phyloP scores from a whole-genome alignment of 176 grass and related monocot genomes.

The Lolium perenne region DNA sequence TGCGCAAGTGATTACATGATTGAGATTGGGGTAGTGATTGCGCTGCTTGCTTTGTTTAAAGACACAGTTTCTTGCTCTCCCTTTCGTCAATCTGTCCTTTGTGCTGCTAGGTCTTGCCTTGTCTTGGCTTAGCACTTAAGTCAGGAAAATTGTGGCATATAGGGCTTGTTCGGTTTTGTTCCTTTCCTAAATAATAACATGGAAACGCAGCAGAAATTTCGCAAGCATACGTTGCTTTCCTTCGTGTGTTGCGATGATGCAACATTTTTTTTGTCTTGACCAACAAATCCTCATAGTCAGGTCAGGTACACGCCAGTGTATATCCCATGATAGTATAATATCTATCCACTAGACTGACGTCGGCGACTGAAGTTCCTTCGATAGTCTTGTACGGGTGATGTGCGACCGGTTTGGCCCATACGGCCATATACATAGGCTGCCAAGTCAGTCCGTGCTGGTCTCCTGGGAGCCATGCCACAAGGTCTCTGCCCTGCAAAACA shows the following conservation, averaged over 20 bases:
- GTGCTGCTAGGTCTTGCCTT: conserved; percentile 6
- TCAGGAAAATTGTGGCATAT: conserved; percentile 12
- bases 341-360: conserved; percentile 9
- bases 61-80: not conserved
- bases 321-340: not conserved
- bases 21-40: not conserved
- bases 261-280: conserved; percentile 13
- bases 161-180: not conserved
- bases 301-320: not conserved
- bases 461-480: conserved; percentile 31
- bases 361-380: conserved; percentile 19
- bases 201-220: not conserved
- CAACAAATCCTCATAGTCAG: not conserved
- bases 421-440: not conserved
- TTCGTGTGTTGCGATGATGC: not conserved
- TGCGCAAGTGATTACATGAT: conserved; percentile 42
- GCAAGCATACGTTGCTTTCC: not conserved
- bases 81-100: conserved; percentile 36
- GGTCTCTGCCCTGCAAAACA: not conserved
- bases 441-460: conserved; percentile 29
- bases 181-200: not conserved
- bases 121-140: conserved; percentile 44
- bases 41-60: not conserved
- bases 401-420: conserved; percentile 30
- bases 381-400: conserved; percentile 19